Base-by-base conservation (phyloP, 2,329 filamentous ascomycete species). In the Colletotrichum sp. region DNA sequence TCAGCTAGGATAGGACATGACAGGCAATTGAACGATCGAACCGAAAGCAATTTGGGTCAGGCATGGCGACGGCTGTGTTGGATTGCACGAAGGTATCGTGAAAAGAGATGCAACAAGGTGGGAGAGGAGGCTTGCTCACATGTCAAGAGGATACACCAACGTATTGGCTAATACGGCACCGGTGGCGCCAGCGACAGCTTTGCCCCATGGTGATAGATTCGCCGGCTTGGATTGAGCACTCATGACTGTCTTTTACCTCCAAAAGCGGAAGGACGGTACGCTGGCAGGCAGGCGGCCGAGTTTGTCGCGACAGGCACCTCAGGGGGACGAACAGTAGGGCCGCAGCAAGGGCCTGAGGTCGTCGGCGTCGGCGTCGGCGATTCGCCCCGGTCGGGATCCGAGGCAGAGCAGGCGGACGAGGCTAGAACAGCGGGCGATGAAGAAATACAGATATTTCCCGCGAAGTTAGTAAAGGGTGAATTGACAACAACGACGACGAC, bases 151-250 rank as follows among this genome's bases (percentile, higher is more conserved):
- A 86, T 99, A 99, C 74, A 99, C 96, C 78, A 98, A 88, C 60
- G 96, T 95, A 88, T 99, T 99, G 75, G 97, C 97, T 76, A 99
- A 90, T 49, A 99, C 95, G 63, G 97, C 97, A 77, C 97, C 97
- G 24, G 95, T 95, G 69, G 97, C 95, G 81, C 97, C 97, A 78
- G 97, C 96, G 79, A 98, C 92, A 71, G 97, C 97, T 83, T 94
- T 93, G 71, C 96, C 96, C 96, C 96, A 99, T 71, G 97, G 95
- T 57, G 97, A 96, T 76, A 99, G 91, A 79, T 89, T 88, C 69
- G 89, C 89, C 78, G 92, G 89, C 85, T 96, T 96, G 52, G 90
- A 92, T 81, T 90, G 90, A 69, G 83, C 88, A 74, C 87, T 85
- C 90, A 92, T 91, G 15, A 28, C n/a, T 52, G 76, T 70, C 62